Percentiles rank a stretch among this genome's conserved stretches.
phyloP scores from a whole-genome alignment of 129 eudicot genomes.

The Saussurea involucrata region DNA sequence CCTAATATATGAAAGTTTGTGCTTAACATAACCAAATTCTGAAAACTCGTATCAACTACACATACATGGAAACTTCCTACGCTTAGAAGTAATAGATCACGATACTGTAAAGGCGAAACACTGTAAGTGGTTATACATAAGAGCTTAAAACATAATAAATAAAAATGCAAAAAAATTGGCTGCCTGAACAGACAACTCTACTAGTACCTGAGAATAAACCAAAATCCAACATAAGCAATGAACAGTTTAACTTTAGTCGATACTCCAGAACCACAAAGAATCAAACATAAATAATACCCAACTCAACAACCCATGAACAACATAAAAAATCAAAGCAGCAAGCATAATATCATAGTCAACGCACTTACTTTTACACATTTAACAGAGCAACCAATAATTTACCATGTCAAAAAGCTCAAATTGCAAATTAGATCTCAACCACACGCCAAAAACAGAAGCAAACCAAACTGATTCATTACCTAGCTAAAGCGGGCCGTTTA shows the following conservation, averaged over 20 bases:
- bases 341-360: not conserved
- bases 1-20: not conserved
- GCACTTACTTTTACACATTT: not conserved
- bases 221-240: not conserved
- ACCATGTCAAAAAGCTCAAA: not conserved
- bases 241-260: not conserved
- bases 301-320: conserved; percentile 7
- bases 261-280: not conserved
- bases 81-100: conserved; percentile 6
- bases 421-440: conserved; percentile 20
- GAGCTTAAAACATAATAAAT: not conserved
- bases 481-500: conserved; percentile 94
- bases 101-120: not conserved
- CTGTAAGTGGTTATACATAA: not conserved
- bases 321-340: not conserved
- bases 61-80: conserved; percentile 11
- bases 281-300: not conserved
- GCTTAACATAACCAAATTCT: not conserved
- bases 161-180: not conserved
- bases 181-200: not conserved
- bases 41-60: not conserved
- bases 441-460: not conserved
- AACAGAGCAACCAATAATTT: not conserved
- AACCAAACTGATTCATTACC: conserved; percentile 33
- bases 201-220: not conserved